Conservation (phyloP, 2,329 filamentous ascomycete species). For the Lachnellula cervina region DNA sequence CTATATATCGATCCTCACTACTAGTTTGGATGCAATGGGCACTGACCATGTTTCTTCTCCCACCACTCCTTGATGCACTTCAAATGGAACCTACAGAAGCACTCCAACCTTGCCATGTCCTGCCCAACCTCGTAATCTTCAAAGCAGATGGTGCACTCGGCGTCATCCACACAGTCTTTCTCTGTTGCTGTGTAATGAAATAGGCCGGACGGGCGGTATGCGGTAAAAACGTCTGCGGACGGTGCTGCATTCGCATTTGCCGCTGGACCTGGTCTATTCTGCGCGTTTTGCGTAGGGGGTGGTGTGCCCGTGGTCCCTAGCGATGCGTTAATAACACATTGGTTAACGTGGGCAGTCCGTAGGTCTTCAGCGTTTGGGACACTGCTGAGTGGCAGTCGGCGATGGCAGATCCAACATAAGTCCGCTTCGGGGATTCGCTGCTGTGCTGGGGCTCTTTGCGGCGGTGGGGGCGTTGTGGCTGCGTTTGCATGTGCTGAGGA, state of each 20-base stretch:
- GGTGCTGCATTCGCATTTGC: neutral
- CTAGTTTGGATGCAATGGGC: conserved; percentile 57
- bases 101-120: conserved; percentile 61
- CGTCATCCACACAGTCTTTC: conserved; percentile 63
- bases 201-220: conserved; percentile 51
- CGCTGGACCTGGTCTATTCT: neutral
- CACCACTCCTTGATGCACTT: conserved; percentile 61
- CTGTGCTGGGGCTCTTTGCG: too few relatives aligned
- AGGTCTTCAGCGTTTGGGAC: too few relatives aligned
- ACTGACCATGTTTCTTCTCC: conserved; percentile 55
- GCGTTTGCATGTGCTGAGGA: conserved; percentile 11
- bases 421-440: too few relatives aligned
- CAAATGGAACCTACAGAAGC: conserved; percentile 60
- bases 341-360: too few relatives aligned
- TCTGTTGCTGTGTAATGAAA: conserved; percentile 61
- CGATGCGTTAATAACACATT: too few relatives aligned
- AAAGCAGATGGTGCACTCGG: conserved; percentile 63
- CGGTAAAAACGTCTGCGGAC: conserved; percentile 10
- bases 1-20: neutral
- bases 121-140: conserved; percentile 61
- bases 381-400: too few relatives aligned
- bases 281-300: too few relatives aligned
- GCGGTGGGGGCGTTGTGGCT: neutral
- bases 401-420: too few relatives aligned
- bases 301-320: too few relatives aligned